phyloP scores from a whole-genome alignment of 192 early-diverging fungal genomes.

The Dissophora ornata region DNA sequence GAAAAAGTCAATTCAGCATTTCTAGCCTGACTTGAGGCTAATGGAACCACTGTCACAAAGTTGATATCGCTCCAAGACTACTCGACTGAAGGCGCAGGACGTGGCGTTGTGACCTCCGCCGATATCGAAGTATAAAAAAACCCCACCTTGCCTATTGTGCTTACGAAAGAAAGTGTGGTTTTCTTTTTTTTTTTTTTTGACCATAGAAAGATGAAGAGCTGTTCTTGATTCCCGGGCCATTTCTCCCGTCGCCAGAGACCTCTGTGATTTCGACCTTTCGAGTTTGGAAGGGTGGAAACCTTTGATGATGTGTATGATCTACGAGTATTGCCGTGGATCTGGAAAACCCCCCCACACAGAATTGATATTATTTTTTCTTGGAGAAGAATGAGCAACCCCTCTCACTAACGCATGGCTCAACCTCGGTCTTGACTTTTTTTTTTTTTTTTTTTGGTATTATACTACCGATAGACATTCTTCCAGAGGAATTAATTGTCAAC shows the following conservation, averaged over 20 bases:
- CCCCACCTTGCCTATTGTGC: too few relatives aligned
- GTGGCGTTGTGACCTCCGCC: slow-evolving; percentile 59
- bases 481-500: too few relatives aligned
- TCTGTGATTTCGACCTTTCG: slow-evolving; percentile 48
- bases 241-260: slow-evolving; percentile 59
- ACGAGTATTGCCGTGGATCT: slow-evolving; percentile 58
- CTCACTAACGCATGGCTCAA: too few relatives aligned
- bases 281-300: slow-evolving; percentile 62
- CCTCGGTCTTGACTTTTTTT: too few relatives aligned
- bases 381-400: too few relatives aligned
- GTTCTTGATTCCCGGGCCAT: slow-evolving; percentile 60
- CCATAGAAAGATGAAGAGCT: slow-evolving; percentile 62
- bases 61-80: slow-evolving; percentile 65
- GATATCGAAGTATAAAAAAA: slow-evolving; percentile 61
- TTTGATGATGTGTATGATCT: slow-evolving; percentile 68
- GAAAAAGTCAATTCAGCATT: slow-evolving; percentile 54
- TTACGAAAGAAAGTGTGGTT: background rate
- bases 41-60: slow-evolving; percentile 56
- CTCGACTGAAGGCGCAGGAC: slow-evolving; percentile 61
- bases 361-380: too few relatives aligned
- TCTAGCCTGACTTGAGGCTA: slow-evolving; percentile 57
- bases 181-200: background rate
- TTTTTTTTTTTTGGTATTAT: too few relatives aligned
- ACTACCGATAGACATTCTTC: too few relatives aligned
- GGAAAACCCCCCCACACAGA: too few relatives aligned